These are phyloP conservation scores for Psidium friedrichsthalianum DNA, from an alignment of 345 rosid species.

Conservation along the genomic window DNA sequence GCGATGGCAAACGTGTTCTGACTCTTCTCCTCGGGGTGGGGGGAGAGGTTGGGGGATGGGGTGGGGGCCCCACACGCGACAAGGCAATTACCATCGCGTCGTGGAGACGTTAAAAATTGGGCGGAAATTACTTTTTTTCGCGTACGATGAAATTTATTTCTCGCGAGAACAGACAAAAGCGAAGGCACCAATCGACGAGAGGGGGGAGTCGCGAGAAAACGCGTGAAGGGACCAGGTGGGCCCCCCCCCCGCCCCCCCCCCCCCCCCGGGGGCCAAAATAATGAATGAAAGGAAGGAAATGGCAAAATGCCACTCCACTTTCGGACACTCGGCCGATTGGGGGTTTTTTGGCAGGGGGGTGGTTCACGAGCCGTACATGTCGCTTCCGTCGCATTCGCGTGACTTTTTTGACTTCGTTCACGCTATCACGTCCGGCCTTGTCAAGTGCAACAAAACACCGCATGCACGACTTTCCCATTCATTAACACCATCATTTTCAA, in stretches of 20 bases:
- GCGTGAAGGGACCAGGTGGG: background rate
- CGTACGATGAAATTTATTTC: no score
- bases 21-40: no score
- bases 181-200: no score
- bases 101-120: no score
- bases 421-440: background rate
- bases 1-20: no score
- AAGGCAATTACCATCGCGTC: no score
- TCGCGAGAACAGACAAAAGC: no score
- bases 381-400: background rate
- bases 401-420: background rate
- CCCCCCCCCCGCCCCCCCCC: no score
- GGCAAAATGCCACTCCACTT: background rate
- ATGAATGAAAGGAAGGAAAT: background rate
- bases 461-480: background rate
- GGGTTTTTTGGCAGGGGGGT: fast-evolving
- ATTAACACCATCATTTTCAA: no score
- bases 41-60: no score
- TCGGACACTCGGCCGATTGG: background rate
- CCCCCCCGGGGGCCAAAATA: background rate
- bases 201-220: background rate
- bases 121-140: no score
- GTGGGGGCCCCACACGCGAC: no score
- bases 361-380: background rate
- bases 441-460: background rate